These are phyloP conservation scores for Paramecium sonneborni DNA, from an alignment of 73 alveolate genomes.

Conservation along the genomic window DNA sequence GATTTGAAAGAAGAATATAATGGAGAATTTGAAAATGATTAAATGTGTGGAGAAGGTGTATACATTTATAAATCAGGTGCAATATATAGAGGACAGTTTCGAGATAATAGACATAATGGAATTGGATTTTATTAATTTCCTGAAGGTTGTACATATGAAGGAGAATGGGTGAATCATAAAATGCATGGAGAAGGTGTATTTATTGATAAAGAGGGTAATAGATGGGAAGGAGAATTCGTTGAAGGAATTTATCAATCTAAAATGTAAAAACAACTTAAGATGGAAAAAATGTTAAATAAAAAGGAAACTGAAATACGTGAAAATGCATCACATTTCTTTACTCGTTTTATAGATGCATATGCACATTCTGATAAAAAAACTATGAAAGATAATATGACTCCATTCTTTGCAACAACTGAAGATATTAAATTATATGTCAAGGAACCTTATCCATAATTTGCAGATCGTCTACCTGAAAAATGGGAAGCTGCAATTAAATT, in stretches of 20 bases:
- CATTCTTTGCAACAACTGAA: slow-evolving; percentile 82
- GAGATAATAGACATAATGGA: slow-evolving; percentile 85
- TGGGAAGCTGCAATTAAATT: slow-evolving; percentile 72
- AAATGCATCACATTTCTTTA: slow-evolving; percentile 74
- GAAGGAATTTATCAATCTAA: slow-evolving; percentile 88
- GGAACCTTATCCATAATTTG: slow-evolving; percentile 91
- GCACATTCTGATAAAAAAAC: slow-evolving; percentile 88
- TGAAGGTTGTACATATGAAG: slow-evolving; percentile 93
- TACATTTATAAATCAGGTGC: slow-evolving; percentile 90
- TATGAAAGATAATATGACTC: slow-evolving; percentile 84
- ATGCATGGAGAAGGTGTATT: slow-evolving; percentile 93
- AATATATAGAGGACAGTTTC: slow-evolving; percentile 89
- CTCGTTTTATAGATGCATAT: slow-evolving; percentile 77
- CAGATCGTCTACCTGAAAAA: slow-evolving; percentile 85
- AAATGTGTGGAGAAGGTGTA: slow-evolving; percentile 92
- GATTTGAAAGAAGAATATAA: slow-evolving; percentile 82
- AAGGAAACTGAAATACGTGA: slow-evolving; percentile 74
- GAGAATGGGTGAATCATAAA: slow-evolving; percentile 90
- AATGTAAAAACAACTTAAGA: slow-evolving; percentile 84
- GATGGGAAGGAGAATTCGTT: slow-evolving; percentile 93
- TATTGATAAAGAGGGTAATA: slow-evolving; percentile 82
- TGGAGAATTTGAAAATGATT: slow-evolving; percentile 92
- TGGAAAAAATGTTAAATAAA: slow-evolving; percentile 81
- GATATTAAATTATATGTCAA: slow-evolving; percentile 75
- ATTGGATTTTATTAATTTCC: slow-evolving; percentile 72